phyloP scores from a whole-genome alignment of 2,329 filamentous ascomycete genomes.

The Ceratocystis colombiana region DNA sequence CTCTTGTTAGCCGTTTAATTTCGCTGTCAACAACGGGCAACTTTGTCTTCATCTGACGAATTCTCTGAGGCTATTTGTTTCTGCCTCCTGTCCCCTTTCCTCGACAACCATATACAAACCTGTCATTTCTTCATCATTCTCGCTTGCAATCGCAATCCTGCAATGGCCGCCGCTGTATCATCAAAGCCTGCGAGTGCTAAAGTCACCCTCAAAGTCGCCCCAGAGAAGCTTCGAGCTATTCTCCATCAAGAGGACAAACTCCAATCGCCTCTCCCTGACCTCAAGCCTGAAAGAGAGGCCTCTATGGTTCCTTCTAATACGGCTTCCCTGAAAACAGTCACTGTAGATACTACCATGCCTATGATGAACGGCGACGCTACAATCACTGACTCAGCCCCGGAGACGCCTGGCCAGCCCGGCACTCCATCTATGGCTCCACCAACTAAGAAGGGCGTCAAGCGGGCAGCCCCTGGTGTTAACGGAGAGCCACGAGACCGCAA shows the following conservation, averaged over 20 bases:
- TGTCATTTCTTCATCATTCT: too few relatives aligned
- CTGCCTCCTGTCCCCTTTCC: too few relatives aligned
- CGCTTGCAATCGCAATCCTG: neutral
- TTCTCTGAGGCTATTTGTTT: too few relatives aligned
- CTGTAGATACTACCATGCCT: constrained; percentile 27
- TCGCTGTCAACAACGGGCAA: neutral
- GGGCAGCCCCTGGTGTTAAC: constrained; percentile 55
- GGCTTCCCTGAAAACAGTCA: neutral
- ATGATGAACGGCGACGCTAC: constrained; percentile 46
- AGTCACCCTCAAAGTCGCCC: constrained; percentile 45
- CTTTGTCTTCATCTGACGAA: neutral
- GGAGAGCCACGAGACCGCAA: constrained; percentile 60
- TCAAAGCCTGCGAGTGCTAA: constrained; percentile 32
- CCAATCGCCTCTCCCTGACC: constrained; percentile 38
- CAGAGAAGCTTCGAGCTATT: constrained; percentile 43
- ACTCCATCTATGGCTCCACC: constrained; percentile 55
- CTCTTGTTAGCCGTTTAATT: neutral
- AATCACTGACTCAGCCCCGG: constrained; percentile 46
- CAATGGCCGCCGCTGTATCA: constrained; percentile 23
- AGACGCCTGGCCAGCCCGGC: constrained; percentile 47
- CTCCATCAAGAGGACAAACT: constrained; percentile 36
- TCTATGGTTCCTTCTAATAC: neutral
- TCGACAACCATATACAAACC: too few relatives aligned
- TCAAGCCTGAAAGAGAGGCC: constrained; percentile 28
- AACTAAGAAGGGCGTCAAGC: constrained; percentile 69